phyloP scores from a whole-genome alignment of 495 filamentous ascomycete genomes.

The Viridothelium virens region DNA sequence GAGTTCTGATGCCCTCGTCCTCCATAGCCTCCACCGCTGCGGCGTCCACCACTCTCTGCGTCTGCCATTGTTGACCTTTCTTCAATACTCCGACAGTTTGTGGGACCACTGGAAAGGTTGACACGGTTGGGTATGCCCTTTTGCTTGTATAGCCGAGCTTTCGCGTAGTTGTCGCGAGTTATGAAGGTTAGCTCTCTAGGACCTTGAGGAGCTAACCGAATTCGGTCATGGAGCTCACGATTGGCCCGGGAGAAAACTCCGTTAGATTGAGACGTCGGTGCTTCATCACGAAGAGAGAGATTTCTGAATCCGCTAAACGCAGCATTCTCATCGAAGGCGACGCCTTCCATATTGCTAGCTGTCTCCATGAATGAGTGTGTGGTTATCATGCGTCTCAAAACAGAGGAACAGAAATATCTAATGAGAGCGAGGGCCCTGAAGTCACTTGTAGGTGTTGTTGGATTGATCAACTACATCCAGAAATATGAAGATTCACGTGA shows the following conservation, averaged over 20 bases:
- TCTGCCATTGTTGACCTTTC: not conserved
- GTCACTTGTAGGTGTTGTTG: too few relatives aligned
- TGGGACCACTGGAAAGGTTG: not conserved
- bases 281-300: not conserved
- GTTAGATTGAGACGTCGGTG: not conserved
- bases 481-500: too few relatives aligned
- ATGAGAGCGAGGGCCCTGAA: not conserved
- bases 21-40: conserved; percentile 29
- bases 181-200: not conserved
- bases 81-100: not conserved
- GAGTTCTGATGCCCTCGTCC: conserved; percentile 47
- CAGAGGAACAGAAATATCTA: not conserved
- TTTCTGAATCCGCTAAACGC: not conserved
- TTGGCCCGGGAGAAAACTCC: not conserved
- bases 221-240: not conserved
- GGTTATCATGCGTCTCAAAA: not conserved
- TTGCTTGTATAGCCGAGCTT: not conserved
- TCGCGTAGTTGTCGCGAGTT: not conserved
- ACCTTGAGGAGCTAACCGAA: not conserved
- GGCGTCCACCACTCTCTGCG: conserved; percentile 2
- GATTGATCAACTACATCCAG: too few relatives aligned
- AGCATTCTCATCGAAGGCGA: not conserved
- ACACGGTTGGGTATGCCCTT: not conserved
- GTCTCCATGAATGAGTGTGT: not conserved
- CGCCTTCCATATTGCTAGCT: not conserved